Evolutionary conservation across 805 yeast genomes (phyloP), one percentile per base, ranked within the genome.

Genomic region (Saccharomycopsis capsularis): DNA sequence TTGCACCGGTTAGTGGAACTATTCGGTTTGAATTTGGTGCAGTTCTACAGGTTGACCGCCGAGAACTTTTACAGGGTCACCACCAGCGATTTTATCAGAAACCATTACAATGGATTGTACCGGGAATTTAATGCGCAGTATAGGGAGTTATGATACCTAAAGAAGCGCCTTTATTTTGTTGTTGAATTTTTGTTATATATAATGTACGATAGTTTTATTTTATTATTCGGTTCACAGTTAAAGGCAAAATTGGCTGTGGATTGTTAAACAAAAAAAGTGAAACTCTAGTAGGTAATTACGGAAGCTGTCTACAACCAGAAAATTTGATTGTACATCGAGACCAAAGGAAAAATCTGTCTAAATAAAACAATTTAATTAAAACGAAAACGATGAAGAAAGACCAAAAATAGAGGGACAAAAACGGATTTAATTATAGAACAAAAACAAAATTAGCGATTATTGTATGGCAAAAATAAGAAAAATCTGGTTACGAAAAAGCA

Each of bases 1-100:
- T 23, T 44, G n/a, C 32, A 44, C 6, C 45, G 38, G 25, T 44
- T 48, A 30, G 49, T 48, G 15, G 30, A 39, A 22, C 38, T 48
- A 23, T 48, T 48, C 45, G 53, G 53, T 4, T n/a, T 45, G 22
- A 49, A 49, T 27, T 35, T 49, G 23, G 22, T 39, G 4, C 41
- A 49, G 25, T 25, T 46, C n/a, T 49, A 49, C 34, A 13, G 48
- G 9, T 22, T 48, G 22, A 40, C 37, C 4, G 39, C 42, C 11
- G 32, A 23, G 9, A 45, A 22, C 18, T 25, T 45, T 21, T 37
- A 44, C 22, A 16, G 38, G 13, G 23, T 46, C 11, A 32, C 42
- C 3, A 48, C 21, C 29, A 37, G 44, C 19, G 41, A 30, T 6
- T 24, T 18, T 11, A 9, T 48, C 3, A 44, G 36, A 21, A 24